These are phyloP conservation scores for Botryosphaeria dothidea DNA, from an alignment of 2,329 filamentous ascomycete species.

Conservation along the genomic window DNA sequence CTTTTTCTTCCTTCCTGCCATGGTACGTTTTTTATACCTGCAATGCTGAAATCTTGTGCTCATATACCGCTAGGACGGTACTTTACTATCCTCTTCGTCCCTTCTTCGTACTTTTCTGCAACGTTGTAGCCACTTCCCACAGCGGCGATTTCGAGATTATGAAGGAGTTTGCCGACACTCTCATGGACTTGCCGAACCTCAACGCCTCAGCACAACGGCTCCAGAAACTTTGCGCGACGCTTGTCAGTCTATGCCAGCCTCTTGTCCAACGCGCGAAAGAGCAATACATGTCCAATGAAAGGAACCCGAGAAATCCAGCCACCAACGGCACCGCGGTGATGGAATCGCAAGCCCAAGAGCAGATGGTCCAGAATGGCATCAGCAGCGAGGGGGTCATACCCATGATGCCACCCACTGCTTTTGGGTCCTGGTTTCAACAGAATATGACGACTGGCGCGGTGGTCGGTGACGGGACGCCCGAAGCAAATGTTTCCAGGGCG, in stretches of 20 bases:
- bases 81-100: constrained; percentile 36
- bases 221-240: constrained; percentile 30
- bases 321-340: neutral
- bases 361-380: neutral
- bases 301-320: neutral
- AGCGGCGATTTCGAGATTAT: constrained; percentile 32
- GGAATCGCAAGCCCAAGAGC: neutral
- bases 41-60: neutral
- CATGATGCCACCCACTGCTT: neutral
- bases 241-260: constrained; percentile 33
- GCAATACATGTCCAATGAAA: neutral
- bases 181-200: constrained; percentile 30
- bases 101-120: constrained; percentile 39
- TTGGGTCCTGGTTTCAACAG: constrained; percentile 1
- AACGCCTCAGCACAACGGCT: constrained; percentile 34
- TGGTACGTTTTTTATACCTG: neutral
- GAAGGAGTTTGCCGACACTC: constrained; percentile 30
- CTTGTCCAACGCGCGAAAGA: constrained; percentile 26
- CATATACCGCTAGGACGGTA: constrained; percentile 28
- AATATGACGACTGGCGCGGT: neutral
- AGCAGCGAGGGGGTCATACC: neutral
- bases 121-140: constrained; percentile 37
- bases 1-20: constrained; percentile 33
- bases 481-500: neutral
- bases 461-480: neutral